Base-by-base conservation (phyloP, 306 rosid genomes). In the Fagus sylvatica region DNA sequence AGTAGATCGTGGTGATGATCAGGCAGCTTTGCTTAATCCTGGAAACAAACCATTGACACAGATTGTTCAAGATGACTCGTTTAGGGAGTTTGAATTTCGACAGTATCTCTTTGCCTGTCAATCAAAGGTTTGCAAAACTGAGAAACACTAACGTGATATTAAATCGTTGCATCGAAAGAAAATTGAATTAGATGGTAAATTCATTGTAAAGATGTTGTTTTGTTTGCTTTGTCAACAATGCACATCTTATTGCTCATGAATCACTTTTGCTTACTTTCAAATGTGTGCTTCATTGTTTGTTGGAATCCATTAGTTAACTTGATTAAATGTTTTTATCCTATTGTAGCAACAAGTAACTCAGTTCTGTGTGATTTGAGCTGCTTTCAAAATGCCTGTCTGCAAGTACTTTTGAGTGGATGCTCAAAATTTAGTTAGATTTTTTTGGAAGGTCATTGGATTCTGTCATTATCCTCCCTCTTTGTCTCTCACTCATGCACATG, bases 81-180 rank as follows among this genome's bases (percentile, higher is more conserved):
- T 96, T 80, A 83, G 99, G 89, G 99, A 96, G 84, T 96, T 96
- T 83, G 99, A 96, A 79, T 93, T 96, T 86, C 82, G 96, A 85
- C 99, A 96, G 80, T 96, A 96, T 90, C 90, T 96, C 33, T 93
- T 96, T 84, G 85, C 98, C 81, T 91, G 98, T 79, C 98, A 90
- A 83, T 79, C 98, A 78, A 93, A 91, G 99, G 99, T 96, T 78
- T 72, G 85, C 53, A 71, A 65, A 22, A 81, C 86, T 53, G 53
- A 56, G 68, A 81, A 82, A 61, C 64, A 37, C 55, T 76, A 49
- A 6, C 66, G n/a, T 77, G 74, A 40, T 53, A 41, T 19, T 33
- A 74, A 74, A 34, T 72, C 46, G 51, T 75, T 79, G 49, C 39
- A n/a, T 67, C 53, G 65, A 33, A 71, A 76, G 69, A 65, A 73